Evolutionary conservation across 495 filamentous ascomycete species (phyloP).

Genomic region (Cercophora sp.): DNA sequence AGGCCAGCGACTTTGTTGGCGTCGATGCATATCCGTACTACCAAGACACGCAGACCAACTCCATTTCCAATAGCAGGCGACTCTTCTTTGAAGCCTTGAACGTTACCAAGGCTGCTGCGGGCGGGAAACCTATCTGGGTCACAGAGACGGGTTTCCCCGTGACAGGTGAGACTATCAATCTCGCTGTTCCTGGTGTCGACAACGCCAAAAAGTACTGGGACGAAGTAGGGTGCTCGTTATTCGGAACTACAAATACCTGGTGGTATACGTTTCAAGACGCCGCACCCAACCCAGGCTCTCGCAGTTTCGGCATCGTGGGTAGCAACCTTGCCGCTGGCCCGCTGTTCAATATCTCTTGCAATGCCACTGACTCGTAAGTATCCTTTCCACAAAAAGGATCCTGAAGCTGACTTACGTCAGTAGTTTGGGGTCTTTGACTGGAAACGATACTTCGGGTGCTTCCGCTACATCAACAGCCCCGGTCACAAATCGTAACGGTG

Average conservation of each 20-base stretch:
- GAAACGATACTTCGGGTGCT: constrained; percentile 7
- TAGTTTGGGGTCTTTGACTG: not conserved
- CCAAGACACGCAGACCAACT: constrained; percentile 65
- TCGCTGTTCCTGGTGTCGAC: constrained; percentile 57
- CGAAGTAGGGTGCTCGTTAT: constrained; percentile 66
- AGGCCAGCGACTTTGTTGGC: constrained; percentile 71
- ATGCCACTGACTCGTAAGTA: constrained; percentile 9
- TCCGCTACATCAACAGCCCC: constrained; percentile 15
- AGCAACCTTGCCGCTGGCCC: constrained; percentile 47
- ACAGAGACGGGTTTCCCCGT: constrained; percentile 91
- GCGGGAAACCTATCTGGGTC: constrained; percentile 74
- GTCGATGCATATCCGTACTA: constrained; percentile 75
- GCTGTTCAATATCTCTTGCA: constrained; percentile 61
- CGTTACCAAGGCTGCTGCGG: constrained; percentile 53
- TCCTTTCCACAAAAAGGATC: not conserved
- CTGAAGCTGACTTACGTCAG: not conserved
- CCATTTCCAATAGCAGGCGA: constrained; percentile 53
- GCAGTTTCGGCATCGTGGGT: constrained; percentile 64
- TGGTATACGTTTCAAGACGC: constrained; percentile 75
- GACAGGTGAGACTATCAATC: constrained; percentile 54
- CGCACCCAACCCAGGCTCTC: constrained; percentile 50
- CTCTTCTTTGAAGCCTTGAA: constrained; percentile 62
- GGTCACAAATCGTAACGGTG: constrained; percentile 17
- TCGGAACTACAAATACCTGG: constrained; percentile 66
- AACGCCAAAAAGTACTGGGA: constrained; percentile 82